phyloP scores from a whole-genome alignment of 2,329 filamentous ascomycete species.

The Stylonectria norvegica region DNA sequence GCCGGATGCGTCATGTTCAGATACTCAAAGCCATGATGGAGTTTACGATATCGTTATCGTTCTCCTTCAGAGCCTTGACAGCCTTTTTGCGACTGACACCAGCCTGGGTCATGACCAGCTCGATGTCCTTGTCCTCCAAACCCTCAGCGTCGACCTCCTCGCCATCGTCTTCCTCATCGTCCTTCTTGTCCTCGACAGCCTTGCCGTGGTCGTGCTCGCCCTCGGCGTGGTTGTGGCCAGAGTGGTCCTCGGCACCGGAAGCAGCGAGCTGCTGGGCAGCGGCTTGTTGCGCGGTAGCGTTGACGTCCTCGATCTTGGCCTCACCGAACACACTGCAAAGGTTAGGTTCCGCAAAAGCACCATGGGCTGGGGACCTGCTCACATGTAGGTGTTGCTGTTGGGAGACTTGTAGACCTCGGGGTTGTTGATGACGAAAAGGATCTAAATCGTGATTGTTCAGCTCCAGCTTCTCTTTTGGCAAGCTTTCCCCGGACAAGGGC shows the following conservation, averaged over 20 bases:
- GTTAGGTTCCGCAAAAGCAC: constrained; percentile 7
- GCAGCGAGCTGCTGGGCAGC: constrained; percentile 93
- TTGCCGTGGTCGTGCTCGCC: constrained; percentile 60
- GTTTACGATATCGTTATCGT: constrained; percentile 99
- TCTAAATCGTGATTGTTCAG: constrained; percentile 51
- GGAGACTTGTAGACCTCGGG: constrained; percentile 99
- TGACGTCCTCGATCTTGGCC: constrained; percentile 99
- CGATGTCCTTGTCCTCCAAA: constrained; percentile 98
- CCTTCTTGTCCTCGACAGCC: constrained; percentile 66
- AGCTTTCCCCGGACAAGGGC: constrained; percentile 4
- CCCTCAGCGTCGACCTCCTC: constrained; percentile 95
- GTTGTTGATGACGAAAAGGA: constrained; percentile 99
- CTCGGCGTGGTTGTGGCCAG: constrained; percentile 70
- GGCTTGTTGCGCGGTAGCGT: constrained; percentile 94
- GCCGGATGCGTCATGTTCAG: constrained; percentile 41
- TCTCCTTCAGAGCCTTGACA: constrained; percentile 97
- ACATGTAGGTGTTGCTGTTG: constrained; percentile 99
- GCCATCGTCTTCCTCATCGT: constrained; percentile 84
- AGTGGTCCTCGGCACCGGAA: constrained; percentile 61
- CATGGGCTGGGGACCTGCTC: constrained; percentile 40
- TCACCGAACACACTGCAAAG: constrained; percentile 87
- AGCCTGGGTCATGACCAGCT: constrained; percentile 97
- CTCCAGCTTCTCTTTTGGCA: constrained; percentile 13
- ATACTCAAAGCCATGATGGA: constrained; percentile 98
- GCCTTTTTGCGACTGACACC: constrained; percentile 97